These are phyloP conservation scores for Chlorella sp. DNA, from an alignment of 139 green algal species.

Conservation along the genomic window DNA sequence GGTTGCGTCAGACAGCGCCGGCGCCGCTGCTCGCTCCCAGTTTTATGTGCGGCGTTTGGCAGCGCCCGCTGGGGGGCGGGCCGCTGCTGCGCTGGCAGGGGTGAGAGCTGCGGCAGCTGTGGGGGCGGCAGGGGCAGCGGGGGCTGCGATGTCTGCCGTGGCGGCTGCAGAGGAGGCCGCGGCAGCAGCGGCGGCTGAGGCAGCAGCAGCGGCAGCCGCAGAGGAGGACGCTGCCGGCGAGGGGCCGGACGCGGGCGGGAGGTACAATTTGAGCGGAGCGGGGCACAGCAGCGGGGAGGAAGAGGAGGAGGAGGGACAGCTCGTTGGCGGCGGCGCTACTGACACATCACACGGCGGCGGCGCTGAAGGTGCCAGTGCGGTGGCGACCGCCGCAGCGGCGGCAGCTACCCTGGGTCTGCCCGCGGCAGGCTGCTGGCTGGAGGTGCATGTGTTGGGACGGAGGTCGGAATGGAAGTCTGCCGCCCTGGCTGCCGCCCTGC, in stretches of 20 bases:
- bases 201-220: neutral
- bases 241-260: neutral
- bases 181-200: neutral
- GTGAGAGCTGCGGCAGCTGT: neutral
- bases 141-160: neutral
- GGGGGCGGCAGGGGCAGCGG: neutral
- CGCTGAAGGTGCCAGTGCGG: neutral
- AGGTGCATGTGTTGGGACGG: conserved; percentile 9
- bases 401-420: neutral
- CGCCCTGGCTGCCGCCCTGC: conserved; percentile 9
- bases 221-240: neutral
- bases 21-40: neutral
- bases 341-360: neutral
- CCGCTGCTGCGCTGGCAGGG: neutral
- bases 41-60: conserved; percentile 13
- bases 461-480: neutral
- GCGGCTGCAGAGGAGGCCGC: neutral
- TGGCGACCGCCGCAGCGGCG: neutral
- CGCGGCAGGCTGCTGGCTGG: conserved; percentile 21
- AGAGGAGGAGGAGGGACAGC: neutral
- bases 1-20: conserved; percentile 9
- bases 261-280: neutral
- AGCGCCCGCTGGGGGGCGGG: neutral
- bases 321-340: neutral
- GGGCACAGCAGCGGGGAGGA: neutral